Percentiles rank a stretch among this genome's conserved stretches.
Conservation (phyloP, 768 basidiomycete species). For the Pulveroboletus frians region DNA sequence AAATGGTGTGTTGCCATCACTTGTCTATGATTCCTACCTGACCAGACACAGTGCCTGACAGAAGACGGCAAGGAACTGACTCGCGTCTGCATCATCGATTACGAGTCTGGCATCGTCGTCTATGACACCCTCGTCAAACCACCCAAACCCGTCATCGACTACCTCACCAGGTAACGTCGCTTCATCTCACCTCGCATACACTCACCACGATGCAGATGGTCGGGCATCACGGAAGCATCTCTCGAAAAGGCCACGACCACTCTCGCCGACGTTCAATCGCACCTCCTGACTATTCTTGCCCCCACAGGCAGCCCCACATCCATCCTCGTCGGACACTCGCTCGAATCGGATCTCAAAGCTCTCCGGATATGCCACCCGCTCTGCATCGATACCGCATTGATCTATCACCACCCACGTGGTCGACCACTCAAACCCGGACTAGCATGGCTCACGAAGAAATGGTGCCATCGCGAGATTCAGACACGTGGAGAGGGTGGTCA, state of each 20-base stretch:
- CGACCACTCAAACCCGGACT: slow-evolving; percentile 91
- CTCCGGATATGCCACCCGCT: slow-evolving; percentile 81
- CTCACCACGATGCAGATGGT: slow-evolving; percentile 54
- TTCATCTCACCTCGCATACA: not conserved
- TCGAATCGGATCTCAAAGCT: slow-evolving; percentile 89
- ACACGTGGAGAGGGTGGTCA: slow-evolving; percentile 80
- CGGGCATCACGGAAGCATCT: slow-evolving; percentile 80
- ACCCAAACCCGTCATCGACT: slow-evolving; percentile 76
- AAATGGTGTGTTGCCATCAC: slow-evolving; percentile 66
- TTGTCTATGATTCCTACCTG: not conserved
- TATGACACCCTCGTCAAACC: slow-evolving; percentile 93
- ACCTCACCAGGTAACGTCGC: slow-evolving; percentile 72
- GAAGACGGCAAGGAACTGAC: slow-evolving; percentile 88
- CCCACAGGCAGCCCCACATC: slow-evolving; percentile 48
- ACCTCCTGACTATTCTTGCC: slow-evolving; percentile 60
- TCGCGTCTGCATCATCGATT: slow-evolving; percentile 81
- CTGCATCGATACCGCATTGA: slow-evolving; percentile 87
- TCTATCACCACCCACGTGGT: slow-evolving; percentile 91
- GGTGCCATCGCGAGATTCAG: slow-evolving; percentile 89
- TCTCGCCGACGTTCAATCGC: slow-evolving; percentile 69
- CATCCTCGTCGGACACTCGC: slow-evolving; percentile 90
- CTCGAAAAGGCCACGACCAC: slow-evolving; percentile 71
- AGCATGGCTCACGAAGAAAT: slow-evolving; percentile 95
- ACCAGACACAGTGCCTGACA: slow-evolving; percentile 63
- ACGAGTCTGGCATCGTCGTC: slow-evolving; percentile 59